Evolutionary conservation across 768 basidiomycete genomes (phyloP).

Genomic region (Dentipellis sp.): DNA sequence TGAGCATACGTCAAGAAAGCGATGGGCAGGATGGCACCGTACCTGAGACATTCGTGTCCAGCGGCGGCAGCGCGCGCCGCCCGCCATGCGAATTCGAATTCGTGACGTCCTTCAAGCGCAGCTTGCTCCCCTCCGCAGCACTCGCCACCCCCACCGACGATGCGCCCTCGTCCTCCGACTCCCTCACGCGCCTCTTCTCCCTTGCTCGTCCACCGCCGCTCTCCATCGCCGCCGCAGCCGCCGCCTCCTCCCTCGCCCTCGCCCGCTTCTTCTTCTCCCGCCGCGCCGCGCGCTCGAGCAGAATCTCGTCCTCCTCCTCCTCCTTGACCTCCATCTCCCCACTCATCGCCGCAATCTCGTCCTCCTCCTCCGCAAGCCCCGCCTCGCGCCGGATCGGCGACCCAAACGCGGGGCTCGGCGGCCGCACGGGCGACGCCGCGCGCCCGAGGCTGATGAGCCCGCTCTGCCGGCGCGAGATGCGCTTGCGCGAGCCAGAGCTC

Average conservation of each 20-base stretch:
- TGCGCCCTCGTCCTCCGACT: constrained; percentile 33
- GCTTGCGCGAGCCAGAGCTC: constrained; percentile 17
- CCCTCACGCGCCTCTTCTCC: constrained; percentile 14
- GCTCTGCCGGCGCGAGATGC: constrained; percentile 32
- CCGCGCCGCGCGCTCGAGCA: constrained; percentile 28
- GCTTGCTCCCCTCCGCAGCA: constrained; percentile 29
- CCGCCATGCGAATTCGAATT: constrained; percentile 50
- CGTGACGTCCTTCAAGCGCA: constrained; percentile 56
- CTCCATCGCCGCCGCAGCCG: constrained; percentile 21
- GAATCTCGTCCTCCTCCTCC: constrained; percentile 27
- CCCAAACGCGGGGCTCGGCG: constrained; percentile 61
- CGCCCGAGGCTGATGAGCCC: constrained; percentile 39
- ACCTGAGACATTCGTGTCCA: constrained; percentile 30
- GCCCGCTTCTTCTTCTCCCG: constrained; percentile 42
- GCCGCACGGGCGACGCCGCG: constrained; percentile 35
- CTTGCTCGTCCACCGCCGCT: constrained; percentile 15
- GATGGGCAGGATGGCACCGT: constrained; percentile 8
- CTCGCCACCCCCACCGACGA: constrained; percentile 25
- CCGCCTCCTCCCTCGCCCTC: constrained; percentile 28
- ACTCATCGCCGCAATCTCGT: constrained; percentile 31
- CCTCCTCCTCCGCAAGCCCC: constrained; percentile 47
- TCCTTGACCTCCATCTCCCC: constrained; percentile 21
- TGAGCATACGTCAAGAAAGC: constrained; percentile 7
- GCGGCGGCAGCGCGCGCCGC: constrained; percentile 24
- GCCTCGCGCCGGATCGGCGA: constrained; percentile 49